Base-by-base conservation (phyloP, 1,139 yeast genomes). In the Kodamaea fungicola region DNA sequence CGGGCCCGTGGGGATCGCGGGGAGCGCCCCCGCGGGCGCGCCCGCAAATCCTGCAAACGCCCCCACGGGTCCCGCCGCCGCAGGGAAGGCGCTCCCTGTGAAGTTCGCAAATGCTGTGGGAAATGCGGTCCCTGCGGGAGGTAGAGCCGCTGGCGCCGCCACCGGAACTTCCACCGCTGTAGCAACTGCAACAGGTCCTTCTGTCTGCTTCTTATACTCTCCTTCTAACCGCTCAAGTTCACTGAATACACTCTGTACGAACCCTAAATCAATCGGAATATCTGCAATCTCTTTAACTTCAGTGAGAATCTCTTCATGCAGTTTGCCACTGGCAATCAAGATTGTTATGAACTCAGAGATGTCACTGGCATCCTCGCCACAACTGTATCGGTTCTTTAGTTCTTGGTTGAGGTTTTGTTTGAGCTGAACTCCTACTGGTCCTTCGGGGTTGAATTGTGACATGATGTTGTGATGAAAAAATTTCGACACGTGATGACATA, bases 281-380 rank as follows among this genome's bases (percentile, higher is more conserved):
- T 85, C 88, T 43, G 85, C 78, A 37, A 86, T 64, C 31, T 79
- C 78, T 28, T 75, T 64, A 30, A 88, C 72, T 54, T 88, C 96
- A 7, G 62, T 59, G 6, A 78, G 71, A 32, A 87, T 83, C 44
- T 83, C 87, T 7, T 67, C 71, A 8, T 81, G 74, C 5, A 80
- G 63, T 54, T 85, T 82, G 48, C 82, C 79, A 51, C 85, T 85
- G 22, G 83, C 80, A 41, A 87, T 80, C 64, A 87, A 69, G 40
- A 85, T 74, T 16, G 82, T 74, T 42, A 88, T 79, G 55, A 79
- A 88, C 55, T 88, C 95, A 10, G 96, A 87, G 30, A 85, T 83
- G 54, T 83, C 88, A 32, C 70, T 78, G 24, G 87, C 80, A 55
- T 87, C 95, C 43, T 84, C 95, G 6, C 57, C 57, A 16, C 61